Conservation (phyloP, 169 alveolate species). For the Eimeria necatrix region DNA sequence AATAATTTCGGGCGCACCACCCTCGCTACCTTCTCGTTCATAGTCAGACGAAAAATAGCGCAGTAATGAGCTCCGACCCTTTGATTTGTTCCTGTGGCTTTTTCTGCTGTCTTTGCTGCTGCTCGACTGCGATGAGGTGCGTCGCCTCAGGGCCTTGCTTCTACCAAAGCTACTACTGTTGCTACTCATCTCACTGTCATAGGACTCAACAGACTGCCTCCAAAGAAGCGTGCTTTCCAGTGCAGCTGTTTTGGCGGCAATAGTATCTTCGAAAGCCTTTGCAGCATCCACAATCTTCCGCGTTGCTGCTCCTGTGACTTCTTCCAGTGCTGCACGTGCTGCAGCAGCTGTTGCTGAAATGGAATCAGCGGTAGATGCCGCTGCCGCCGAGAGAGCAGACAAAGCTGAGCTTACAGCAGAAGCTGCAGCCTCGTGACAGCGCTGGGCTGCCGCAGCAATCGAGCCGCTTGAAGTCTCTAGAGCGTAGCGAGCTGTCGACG, state of each 20-base stretch:
- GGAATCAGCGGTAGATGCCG: conserved; percentile 24
- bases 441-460: conserved; percentile 35
- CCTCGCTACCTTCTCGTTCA: conserved; percentile 68
- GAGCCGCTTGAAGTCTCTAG: conserved; percentile 40
- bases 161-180: conserved; percentile 44
- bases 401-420: conserved; percentile 51
- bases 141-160: background rate
- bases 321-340: conserved; percentile 60
- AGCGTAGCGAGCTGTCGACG: conserved; percentile 40
- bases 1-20: conserved; percentile 30
- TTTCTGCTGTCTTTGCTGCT: conserved; percentile 12
- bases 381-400: conserved; percentile 59
- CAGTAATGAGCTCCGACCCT: conserved; percentile 43
- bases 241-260: conserved; percentile 50
- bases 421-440: conserved; percentile 64
- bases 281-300: conserved; percentile 1
- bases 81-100: background rate
- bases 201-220: conserved; percentile 17
- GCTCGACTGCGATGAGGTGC: conserved; percentile 40
- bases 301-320: conserved; percentile 30
- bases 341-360: conserved; percentile 60
- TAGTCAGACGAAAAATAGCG: conserved; percentile 39
- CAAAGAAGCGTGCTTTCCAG: conserved; percentile 34
- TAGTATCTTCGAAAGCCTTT: conserved; percentile 36
- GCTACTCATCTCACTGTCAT: conserved; percentile 13